Conservation (phyloP, 306 rosid genomes). For the Abrus pulchellus region DNA sequence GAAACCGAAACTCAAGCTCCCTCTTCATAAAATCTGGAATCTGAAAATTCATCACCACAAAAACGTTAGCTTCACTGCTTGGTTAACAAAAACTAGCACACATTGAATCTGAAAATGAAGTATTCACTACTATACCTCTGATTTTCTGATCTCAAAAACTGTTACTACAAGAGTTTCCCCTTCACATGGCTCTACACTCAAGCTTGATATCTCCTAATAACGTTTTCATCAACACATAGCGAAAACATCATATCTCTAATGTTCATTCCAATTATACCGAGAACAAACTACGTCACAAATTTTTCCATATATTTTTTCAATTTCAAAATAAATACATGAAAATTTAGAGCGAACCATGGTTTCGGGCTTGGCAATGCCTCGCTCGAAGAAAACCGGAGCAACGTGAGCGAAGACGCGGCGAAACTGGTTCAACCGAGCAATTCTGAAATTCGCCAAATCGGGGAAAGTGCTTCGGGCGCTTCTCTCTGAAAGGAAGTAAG, state of each 20-base stretch:
- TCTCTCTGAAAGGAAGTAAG: slow-evolving; percentile 54
- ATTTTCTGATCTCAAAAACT: slow-evolving; percentile 80
- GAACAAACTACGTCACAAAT: not conserved
- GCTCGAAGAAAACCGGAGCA: slow-evolving; percentile 94
- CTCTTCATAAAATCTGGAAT: slow-evolving; percentile 89
- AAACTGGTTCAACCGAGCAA: slow-evolving; percentile 70
- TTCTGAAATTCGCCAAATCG: slow-evolving; percentile 77
- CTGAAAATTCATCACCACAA: slow-evolving; percentile 53
- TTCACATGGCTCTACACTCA: slow-evolving; percentile 84
- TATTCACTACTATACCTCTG: slow-evolving; percentile 62
- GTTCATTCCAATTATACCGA: not conserved
- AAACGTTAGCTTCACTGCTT: slow-evolving; percentile 29
- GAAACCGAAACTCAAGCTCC: slow-evolving; percentile 93
- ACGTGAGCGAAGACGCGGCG: slow-evolving; percentile 84
- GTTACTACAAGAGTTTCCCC: slow-evolving; percentile 83
- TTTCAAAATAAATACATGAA: not conserved
- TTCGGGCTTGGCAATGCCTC: slow-evolving; percentile 91
- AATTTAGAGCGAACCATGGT: slow-evolving; percentile 65
- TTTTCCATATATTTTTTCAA: not conserved
- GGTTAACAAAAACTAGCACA: slow-evolving; percentile 29
- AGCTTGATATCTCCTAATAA: slow-evolving; percentile 88
- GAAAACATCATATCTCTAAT: not conserved
- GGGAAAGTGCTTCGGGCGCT: slow-evolving; percentile 96
- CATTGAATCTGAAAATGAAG: slow-evolving; percentile 34
- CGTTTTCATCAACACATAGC: slow-evolving; percentile 26